A percentile compares a stretch with the other conserved stretches of the same genome.
Evolutionary conservation across 2,329 filamentous ascomycete species (phyloP).

Genomic region (Trichoderma aggressivum): DNA sequence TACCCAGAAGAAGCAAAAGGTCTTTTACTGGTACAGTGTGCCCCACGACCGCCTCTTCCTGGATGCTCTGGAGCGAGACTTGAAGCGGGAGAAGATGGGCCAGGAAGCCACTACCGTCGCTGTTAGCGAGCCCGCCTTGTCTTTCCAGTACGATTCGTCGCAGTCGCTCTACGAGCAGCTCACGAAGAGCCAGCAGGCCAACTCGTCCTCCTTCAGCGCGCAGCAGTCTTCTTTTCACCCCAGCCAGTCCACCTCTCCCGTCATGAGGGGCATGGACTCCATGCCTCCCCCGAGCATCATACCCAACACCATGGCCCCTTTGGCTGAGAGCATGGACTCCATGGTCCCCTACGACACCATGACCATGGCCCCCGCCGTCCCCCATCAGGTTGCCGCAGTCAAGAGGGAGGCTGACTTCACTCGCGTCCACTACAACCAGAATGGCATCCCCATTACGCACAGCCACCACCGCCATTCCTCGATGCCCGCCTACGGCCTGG

Average conservation of each 20-base stretch:
- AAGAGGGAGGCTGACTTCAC: conserved; percentile 87
- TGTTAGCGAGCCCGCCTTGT: conserved; percentile 93
- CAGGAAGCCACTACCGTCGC: conserved; percentile 97
- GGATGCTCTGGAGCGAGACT: conserved; percentile 91
- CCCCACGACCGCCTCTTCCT: conserved; percentile 96
- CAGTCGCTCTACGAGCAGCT: conserved; percentile 99
- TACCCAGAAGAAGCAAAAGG: conserved; percentile 99
- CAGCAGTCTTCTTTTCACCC: conserved; percentile 68
- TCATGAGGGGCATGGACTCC: conserved; percentile 84
- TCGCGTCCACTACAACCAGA: conserved; percentile 86
- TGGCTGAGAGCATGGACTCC: conserved; percentile 64
- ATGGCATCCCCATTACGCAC: conserved; percentile 78
- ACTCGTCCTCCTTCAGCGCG: conserved; percentile 92
- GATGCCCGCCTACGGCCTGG: conserved; percentile 93
- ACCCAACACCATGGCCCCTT: conserved; percentile 53
- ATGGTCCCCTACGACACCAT: conserved; percentile 69
- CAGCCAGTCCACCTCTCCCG: conserved; percentile 81
- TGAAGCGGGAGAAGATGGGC: conserved; percentile 99
- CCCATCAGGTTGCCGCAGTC: conserved; percentile 63
- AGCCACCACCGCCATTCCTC: conserved; percentile 90
- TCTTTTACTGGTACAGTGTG: conserved; percentile 99
- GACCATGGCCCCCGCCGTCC: conserved; percentile 65
- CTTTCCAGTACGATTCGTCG: conserved; percentile 98
- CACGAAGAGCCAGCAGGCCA: conserved; percentile 98
- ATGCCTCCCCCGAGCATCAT: conserved; percentile 93